These are phyloP conservation scores for Lentinus brumalis DNA, from an alignment of 768 basidiomycete genomes.

Conservation along the genomic window DNA sequence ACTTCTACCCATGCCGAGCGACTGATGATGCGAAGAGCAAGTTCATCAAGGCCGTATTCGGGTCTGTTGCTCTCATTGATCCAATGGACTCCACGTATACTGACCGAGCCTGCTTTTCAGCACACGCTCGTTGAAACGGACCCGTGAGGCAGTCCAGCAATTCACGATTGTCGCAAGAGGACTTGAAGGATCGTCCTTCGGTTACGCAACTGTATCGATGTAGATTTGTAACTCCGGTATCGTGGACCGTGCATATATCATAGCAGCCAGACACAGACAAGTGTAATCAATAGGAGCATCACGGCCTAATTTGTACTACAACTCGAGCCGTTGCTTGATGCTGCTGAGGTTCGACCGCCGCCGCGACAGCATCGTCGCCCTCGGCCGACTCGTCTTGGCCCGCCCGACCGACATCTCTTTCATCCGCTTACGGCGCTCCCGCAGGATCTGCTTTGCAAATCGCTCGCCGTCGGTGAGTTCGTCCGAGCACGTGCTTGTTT, in stretches of 20 bases:
- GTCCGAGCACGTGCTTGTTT: constrained; percentile 20
- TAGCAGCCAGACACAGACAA: background rate
- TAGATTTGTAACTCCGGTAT: constrained; percentile 9
- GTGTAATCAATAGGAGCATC: background rate
- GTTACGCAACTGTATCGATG: constrained; percentile 57
- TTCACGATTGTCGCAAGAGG: constrained; percentile 86
- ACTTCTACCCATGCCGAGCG: constrained; percentile 75
- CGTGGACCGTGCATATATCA: background rate
- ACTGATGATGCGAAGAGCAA: constrained; percentile 74
- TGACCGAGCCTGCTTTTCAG: constrained; percentile 34
- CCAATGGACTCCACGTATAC: too few relatives aligned
- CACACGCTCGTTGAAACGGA: constrained; percentile 71
- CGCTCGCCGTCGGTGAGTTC: constrained; percentile 28
- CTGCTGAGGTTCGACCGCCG: background rate
- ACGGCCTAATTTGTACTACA: background rate
- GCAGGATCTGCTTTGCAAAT: constrained; percentile 25
- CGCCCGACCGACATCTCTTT: constrained; percentile 21
- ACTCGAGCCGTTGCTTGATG: too few relatives aligned
- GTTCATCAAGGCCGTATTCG: constrained; percentile 70
- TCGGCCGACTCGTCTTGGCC: constrained; percentile 4
- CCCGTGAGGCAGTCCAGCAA: constrained; percentile 83
- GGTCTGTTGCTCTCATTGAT: constrained; percentile 40
- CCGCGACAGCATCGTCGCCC: constrained; percentile 15
- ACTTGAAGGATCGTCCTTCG: constrained; percentile 83
- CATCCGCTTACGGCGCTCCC: constrained; percentile 22